Evolutionary conservation across 1,139 yeast species (phyloP).

Genomic region (Fermentozyma sake): DNA sequence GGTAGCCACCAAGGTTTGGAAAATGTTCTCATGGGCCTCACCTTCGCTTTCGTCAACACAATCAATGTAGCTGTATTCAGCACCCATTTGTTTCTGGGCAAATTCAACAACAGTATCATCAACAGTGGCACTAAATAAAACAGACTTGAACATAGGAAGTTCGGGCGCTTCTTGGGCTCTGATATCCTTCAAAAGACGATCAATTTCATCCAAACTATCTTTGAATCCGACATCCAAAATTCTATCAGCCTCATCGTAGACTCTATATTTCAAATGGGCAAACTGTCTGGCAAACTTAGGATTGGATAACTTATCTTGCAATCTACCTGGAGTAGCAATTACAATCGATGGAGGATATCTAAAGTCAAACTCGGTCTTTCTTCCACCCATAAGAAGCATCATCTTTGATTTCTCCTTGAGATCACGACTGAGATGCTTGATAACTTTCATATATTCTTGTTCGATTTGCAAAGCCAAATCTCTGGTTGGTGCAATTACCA

Average conservation of each 20-base stretch:
- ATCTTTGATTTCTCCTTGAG: conserved; percentile 14
- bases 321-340: conserved; percentile 90
- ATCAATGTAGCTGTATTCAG: conserved; percentile 63
- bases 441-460: conserved; percentile 53
- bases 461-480: conserved; percentile 86
- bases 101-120: conserved; percentile 61
- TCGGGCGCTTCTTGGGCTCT: conserved; percentile 24
- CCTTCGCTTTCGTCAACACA: conserved; percentile 74
- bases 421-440: conserved; percentile 13
- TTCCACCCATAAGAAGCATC: conserved; percentile 39
- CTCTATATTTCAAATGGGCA: conserved; percentile 53
- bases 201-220: conserved; percentile 55
- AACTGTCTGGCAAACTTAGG: conserved; percentile 45
- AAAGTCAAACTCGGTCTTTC: conserved; percentile 16
- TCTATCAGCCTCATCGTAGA: conserved; percentile 88
- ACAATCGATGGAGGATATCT: conserved; percentile 44
- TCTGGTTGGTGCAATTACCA: conserved; percentile 86
- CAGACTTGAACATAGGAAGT: conserved; percentile 46
- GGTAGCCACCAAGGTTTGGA: conserved; percentile 58
- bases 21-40: conserved; percentile 75
- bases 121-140: conserved; percentile 86
- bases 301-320: conserved; percentile 55
- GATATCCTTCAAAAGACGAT: conserved; percentile 40
- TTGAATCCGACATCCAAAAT: conserved; percentile 74
- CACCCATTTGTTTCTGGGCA: conserved; percentile 63